Evolutionary conservation across 805 yeast species (phyloP), one percentile per base, ranked within the genome.

Genomic region (Candida lessepsii): DNA sequence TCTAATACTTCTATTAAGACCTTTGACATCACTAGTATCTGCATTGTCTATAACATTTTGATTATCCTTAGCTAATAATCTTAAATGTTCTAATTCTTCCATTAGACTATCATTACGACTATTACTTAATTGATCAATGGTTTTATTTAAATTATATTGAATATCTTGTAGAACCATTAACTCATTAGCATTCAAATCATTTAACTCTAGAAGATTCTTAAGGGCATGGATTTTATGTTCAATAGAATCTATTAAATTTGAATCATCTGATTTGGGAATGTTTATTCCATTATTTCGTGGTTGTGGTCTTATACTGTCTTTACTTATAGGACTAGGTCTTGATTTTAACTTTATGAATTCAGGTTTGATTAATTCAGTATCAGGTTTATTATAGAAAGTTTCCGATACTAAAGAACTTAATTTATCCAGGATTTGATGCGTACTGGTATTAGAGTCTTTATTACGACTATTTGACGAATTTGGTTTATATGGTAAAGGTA

Each of bases 401-500:
- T 32, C 35, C 5, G 25, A 14, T 17, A 32, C 23, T 5, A 32
- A 7, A 3, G 35, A 20, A 23, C 15, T 32, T 13, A 32, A 16
- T 15, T 26, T 26, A 9, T 20, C 14, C 10, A 9, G 14, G 10
- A 7, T 11, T 19, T 16, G 14, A 24, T 24, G 18, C 10, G 18
- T 14, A n/a, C 6, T 6, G 13, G 29, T 13, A 26, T 13, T 26
- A 6, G 13, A 7, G 10, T 11, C 7, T 26, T n/a, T 26, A 17
- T 5, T 29, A 6, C 15, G 4, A 13, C 11, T 5, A 23, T 15
- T 11, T 6, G 15, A 9, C 19, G 36, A 4, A 21, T 15, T 17
- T 10, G 24, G 21, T 40, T 39, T 42, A 20, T 48, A 48, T 10
- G 51, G 49, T 28, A 48, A 28, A 5, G 51, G 51, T 28, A 48